These are phyloP conservation scores for Claviceps fusiformis DNA, from an alignment of 2,329 filamentous ascomycete genomes.

Conservation along the genomic window DNA sequence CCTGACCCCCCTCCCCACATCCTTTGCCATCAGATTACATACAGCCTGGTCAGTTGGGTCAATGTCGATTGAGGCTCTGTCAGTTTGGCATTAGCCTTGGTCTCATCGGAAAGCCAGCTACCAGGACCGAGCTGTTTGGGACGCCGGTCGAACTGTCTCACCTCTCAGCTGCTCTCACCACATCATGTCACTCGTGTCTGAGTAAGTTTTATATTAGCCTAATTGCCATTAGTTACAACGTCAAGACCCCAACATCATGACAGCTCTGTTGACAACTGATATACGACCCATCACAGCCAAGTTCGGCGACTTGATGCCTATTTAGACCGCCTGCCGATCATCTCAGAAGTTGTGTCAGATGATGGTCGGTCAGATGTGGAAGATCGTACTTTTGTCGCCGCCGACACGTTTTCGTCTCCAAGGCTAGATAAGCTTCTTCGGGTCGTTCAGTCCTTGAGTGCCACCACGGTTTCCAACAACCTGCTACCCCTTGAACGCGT, in stretches of 20 bases:
- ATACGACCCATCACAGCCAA: conserved; percentile 28
- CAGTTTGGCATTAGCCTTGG: conserved; percentile 4
- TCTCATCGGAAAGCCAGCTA: conserved; percentile 4
- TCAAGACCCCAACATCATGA: neutral
- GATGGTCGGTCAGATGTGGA: conserved; percentile 25
- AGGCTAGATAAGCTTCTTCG: conserved; percentile 49
- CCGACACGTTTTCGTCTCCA: conserved; percentile 34
- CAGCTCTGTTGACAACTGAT: conserved; percentile 8
- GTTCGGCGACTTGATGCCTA: conserved; percentile 51
- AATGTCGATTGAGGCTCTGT: conserved; percentile 8
- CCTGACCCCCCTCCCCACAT: neutral
- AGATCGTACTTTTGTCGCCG: conserved; percentile 20
- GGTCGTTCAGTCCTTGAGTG: conserved; percentile 58
- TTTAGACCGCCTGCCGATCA: conserved; percentile 43
- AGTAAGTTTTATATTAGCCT: conserved; percentile 23
- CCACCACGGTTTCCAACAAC: conserved; percentile 49
- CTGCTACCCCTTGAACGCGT: conserved; percentile 49
- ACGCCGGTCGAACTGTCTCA: neutral
- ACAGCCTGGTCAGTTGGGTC: conserved; percentile 2
- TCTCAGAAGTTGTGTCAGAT: conserved; percentile 27
- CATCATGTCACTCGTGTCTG: conserved; percentile 33
- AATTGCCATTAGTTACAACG: neutral
- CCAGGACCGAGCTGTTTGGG: neutral
- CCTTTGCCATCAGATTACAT: conserved; percentile 1
- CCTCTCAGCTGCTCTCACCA: neutral